These are phyloP conservation scores for Trametes pubescens DNA, from an alignment of 1,284 basidiomycete genomes.

Conservation along the genomic window DNA sequence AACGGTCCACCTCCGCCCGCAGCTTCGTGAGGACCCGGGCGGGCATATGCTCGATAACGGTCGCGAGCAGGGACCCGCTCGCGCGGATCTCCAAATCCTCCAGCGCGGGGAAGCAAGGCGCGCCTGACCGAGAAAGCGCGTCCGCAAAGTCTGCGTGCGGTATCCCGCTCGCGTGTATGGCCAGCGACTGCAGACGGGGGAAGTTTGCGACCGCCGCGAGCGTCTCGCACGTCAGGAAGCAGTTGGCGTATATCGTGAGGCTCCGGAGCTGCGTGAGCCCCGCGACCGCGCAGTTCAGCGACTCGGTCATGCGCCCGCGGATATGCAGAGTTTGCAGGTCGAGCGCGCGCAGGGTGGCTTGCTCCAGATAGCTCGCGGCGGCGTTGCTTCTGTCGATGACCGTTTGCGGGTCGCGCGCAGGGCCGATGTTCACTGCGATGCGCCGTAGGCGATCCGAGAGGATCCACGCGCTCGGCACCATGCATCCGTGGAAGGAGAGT, in stretches of 20 bases:
- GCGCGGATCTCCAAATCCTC: constrained; percentile 54
- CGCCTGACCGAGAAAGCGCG: constrained; percentile 28
- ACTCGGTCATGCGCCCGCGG: constrained; percentile 53
- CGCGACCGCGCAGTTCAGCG: constrained; percentile 48
- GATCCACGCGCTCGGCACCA: constrained; percentile 43
- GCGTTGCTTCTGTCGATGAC: constrained; percentile 26
- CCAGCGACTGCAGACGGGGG: constrained; percentile 52
- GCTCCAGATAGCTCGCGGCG: constrained; percentile 29
- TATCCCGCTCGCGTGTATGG: constrained; percentile 57
- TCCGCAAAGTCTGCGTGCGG: constrained; percentile 44
- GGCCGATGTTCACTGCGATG: constrained; percentile 55
- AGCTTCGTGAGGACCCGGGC: constrained; percentile 47
- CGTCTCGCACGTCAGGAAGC: constrained; percentile 49
- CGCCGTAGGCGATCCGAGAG: constrained; percentile 47
- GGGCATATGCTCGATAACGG: constrained; percentile 49
- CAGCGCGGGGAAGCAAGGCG: constrained; percentile 50
- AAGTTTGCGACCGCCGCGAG: constrained; percentile 53
- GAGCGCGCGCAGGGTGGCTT: constrained; percentile 10
- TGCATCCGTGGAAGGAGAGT: constrained; percentile 48
- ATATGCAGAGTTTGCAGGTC: constrained; percentile 52
- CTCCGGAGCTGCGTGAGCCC: constrained; percentile 48
- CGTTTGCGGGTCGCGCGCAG: constrained; percentile 29
- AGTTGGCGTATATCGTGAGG: constrained; percentile 54
- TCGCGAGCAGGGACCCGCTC: constrained; percentile 38
- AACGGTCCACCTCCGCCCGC: constrained; percentile 45